Evolutionary conservation across 2,329 filamentous ascomycete genomes (phyloP), one percentile per base, ranked within the genome.

Genomic region (Myriosclerotinia duriaeana): DNA sequence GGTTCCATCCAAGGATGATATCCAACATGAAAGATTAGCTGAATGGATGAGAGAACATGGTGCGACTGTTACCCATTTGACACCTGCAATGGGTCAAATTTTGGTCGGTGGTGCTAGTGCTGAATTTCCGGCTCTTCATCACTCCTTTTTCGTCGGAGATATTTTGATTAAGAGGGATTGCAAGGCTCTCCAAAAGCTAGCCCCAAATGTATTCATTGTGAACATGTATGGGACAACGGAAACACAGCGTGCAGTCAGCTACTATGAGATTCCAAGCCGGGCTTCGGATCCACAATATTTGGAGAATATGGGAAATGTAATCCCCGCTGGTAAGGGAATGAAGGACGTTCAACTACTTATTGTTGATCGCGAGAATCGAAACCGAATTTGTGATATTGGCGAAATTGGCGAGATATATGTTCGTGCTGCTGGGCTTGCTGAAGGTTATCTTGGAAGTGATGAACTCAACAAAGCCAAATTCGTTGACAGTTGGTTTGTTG

Each of bases 1-100:
- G 9, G 85, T 95, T 0, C 93, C 93, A 0, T 85, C 91, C 14
- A 85, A 85, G 66, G 93, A 97, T 69, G 88, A 93, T 72, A 98
- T 98, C 68, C 86, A 89, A 64, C 90, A 97, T 76, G 93, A 97
- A 78, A 88, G 84, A 73, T 82, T 97, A 17, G 89, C 89, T 5
- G 92, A 96, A 75, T 99, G 95, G 95, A 92, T 97, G 84, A 82
- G 84, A 63, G 85, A 89, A 63, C 85, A 90, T 74, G 80, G 84
- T 65, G 87, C 90, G 3, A 96, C 89, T 20, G 90, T 93, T 26
- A 92, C 90, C 15, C 95, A 98, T 78, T 80, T 98, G 50, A 99
- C 95, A 1, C 95, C 95, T 12, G 95, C 95, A 66, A 97, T 98
- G 93, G 93, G 93, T 65, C 92, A 97, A 73, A 95, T 98, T 69